These are phyloP conservation scores for Setaria italica DNA, from an alignment of 202 grass and related monocot genomes.

Conservation along the genomic window DNA sequence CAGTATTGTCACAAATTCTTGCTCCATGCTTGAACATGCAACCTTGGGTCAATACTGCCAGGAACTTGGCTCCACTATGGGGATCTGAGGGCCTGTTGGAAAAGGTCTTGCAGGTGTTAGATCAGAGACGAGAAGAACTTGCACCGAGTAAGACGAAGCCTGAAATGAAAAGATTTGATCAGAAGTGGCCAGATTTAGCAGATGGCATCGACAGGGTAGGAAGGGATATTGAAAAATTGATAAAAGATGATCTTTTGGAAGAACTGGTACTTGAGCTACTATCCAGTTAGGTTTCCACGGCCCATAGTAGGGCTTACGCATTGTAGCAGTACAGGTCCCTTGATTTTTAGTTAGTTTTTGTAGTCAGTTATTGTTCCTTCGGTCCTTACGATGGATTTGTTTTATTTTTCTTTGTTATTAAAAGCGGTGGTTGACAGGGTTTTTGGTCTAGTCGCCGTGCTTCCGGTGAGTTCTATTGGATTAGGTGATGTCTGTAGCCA, in stretches of 20 bases:
- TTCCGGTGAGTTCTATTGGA: background rate
- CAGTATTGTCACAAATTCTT: conserved; percentile 61
- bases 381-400: background rate
- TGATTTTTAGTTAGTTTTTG: background rate
- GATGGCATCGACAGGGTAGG: conserved; percentile 54
- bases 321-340: conserved; percentile 12
- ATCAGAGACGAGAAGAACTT: conserved; percentile 49
- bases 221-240: conserved; percentile 65
- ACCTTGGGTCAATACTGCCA: conserved; percentile 52
- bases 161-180: conserved; percentile 49
- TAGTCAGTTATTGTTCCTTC: conserved; percentile 16
- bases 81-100: conserved; percentile 69
- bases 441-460: conserved; percentile 43
- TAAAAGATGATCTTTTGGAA: conserved; percentile 80
- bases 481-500: conserved; percentile 12
- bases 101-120: conserved; percentile 56
- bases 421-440: conserved; percentile 51
- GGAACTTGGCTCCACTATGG: conserved; percentile 51
- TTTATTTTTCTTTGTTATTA: conserved; percentile 3
- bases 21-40: conserved; percentile 61
- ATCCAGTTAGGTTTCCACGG: conserved; percentile 48
- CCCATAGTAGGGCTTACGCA: background rate
- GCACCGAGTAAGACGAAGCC: conserved; percentile 9
- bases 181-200: conserved; percentile 58
- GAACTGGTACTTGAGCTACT: conserved; percentile 61